phyloP scores from a whole-genome alignment of 441 rosid species.

The Adansonia grandidieri region DNA sequence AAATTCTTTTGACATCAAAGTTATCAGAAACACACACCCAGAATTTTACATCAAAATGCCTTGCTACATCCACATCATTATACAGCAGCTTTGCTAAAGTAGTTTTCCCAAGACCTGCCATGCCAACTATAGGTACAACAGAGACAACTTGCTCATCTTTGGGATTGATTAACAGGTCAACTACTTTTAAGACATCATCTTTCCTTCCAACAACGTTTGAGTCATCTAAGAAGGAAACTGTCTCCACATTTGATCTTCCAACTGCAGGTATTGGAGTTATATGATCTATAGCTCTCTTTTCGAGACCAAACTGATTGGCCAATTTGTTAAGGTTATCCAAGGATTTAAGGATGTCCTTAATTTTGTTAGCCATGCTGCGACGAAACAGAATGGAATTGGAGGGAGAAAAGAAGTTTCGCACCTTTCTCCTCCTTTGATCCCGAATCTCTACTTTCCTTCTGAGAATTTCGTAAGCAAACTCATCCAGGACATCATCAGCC shows the following conservation, averaged over 20 bases:
- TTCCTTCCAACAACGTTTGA: too few species aligned
- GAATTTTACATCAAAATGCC: slow-evolving; percentile 34
- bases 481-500: slow-evolving; percentile 1
- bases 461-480: slow-evolving; percentile 19
- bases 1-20: not conserved
- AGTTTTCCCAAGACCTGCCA: slow-evolving; percentile 26
- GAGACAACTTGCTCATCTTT: not conserved
- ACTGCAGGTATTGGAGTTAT: too few species aligned
- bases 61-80: slow-evolving; percentile 27
- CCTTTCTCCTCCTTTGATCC: not conserved
- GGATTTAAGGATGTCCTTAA: not conserved
- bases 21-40: slow-evolving; percentile 41
- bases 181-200: too few species aligned
- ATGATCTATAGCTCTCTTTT: not conserved
- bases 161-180: too few species aligned
- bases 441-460: slow-evolving; percentile 5
- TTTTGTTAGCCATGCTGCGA: not conserved
- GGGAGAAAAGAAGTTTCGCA: not conserved
- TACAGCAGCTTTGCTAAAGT: too few species aligned
- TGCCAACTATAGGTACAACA: not conserved
- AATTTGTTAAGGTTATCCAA: not conserved
- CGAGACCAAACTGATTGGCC: not conserved
- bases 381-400: not conserved
- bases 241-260: too few species aligned
- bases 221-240: too few species aligned